Evolutionary conservation across 176 grass and related monocot genomes (phyloP), one percentile per base, ranked within the genome.

Genomic region (Miscanthus lutarioriparius): DNA sequence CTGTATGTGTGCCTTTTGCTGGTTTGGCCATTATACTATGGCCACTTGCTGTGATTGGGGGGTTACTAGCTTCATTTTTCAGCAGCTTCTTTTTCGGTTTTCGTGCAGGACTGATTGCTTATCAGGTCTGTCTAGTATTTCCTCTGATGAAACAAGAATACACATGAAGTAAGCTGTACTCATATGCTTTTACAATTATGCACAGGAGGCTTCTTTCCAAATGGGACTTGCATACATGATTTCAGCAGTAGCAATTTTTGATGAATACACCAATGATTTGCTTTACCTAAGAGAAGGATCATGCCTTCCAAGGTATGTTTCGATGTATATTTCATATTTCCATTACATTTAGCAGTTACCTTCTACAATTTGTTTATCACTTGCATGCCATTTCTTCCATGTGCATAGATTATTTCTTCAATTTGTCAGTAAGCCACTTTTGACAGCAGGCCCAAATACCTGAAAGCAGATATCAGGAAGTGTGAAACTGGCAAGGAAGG

Each of bases 221-320:
- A 90, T 95, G 96, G 96, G 96, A 5, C 72, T 98, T 72, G 89
- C 96, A 56, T 95, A 93, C 83, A 93, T 98, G 72, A 68, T 95
- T 68, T 79, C 89, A 0, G 86, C 90, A 25, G 38, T 98, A 87
- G 90, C 93, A 80, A 62, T 92, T 25, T 95, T 89, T 74, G 93
- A 98, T 67, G 96, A 98, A 70, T 95, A 98, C 74, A 93, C 89
- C 12, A 98, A 98, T 85, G 93, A 95, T 62, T 76, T 98, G 67
- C 96, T 98, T 87, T 93, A 98, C 75, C 75, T 98, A 41, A 91
- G 93, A 92, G 96, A 98, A 82, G 96, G 96, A 10, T 98, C 96
- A 80, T 95, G 89, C 47, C 84, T 98, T 72, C 91, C 91, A 83
- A 93, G 93, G 96, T 98, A 87, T 9, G 41, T 47, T 75, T 81